phyloP scores from a whole-genome alignment of 495 filamentous ascomycete species.

The Aeminium ludgeri region DNA sequence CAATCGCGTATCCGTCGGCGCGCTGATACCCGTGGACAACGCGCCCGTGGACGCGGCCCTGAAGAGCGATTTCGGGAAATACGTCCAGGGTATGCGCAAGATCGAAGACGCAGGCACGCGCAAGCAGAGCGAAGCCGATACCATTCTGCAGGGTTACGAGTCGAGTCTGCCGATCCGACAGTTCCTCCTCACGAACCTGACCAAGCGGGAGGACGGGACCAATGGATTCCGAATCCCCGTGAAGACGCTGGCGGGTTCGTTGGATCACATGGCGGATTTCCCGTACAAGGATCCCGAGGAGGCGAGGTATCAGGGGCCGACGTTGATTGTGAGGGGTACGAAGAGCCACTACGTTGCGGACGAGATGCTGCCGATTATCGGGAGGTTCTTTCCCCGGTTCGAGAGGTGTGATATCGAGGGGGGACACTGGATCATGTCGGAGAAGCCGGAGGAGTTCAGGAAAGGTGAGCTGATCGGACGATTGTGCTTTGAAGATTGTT shows the following conservation, averaged over 20 bases:
- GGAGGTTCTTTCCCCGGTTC: conserved; percentile 77
- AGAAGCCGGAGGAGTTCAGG: conserved; percentile 76
- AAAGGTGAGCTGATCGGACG: conserved; percentile 38
- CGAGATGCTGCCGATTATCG: conserved; percentile 72
- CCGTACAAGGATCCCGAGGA: conserved; percentile 51
- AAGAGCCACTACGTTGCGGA: conserved; percentile 73
- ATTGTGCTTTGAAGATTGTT: neutral
- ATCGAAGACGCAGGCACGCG: conserved; percentile 51
- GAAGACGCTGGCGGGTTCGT: conserved; percentile 34
- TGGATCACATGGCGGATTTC: conserved; percentile 67
- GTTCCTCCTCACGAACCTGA: conserved; percentile 83
- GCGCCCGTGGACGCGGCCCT: conserved; percentile 68
- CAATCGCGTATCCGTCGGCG: conserved; percentile 43
- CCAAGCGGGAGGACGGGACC: conserved; percentile 31
- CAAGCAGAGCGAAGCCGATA: conserved; percentile 60
- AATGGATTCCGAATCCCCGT: conserved; percentile 46
- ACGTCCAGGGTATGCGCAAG: conserved; percentile 69
- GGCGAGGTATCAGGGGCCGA: conserved; percentile 52
- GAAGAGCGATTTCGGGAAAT: conserved; percentile 56
- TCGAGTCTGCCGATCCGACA: conserved; percentile 61
- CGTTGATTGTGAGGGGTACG: conserved; percentile 71
- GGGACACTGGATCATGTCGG: conserved; percentile 89
- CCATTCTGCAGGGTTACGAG: conserved; percentile 64
- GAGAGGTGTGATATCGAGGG: conserved; percentile 64
- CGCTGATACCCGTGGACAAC: conserved; percentile 79